Conservation (phyloP, 495 filamentous ascomycete genomes). For the Penicillium chermesinum region DNA sequence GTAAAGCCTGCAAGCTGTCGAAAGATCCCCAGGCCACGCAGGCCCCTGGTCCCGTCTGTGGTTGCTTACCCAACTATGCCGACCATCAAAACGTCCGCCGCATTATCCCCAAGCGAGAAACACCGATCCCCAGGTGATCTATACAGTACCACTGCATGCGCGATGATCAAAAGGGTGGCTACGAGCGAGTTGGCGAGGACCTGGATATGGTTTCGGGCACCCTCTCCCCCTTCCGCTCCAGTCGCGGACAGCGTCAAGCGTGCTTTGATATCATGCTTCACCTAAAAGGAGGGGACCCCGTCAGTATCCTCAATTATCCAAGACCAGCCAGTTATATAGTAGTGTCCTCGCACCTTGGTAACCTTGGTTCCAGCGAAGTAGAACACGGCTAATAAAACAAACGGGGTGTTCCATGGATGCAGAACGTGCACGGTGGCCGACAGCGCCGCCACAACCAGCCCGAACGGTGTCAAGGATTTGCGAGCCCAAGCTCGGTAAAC, state of each 20-base stretch:
- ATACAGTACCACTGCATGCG: conserved; percentile 63
- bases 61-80: conserved; percentile 51
- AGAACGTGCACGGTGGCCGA: conserved; percentile 77
- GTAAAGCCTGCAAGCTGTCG: not conserved
- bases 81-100: conserved; percentile 48
- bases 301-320: conserved; percentile 6
- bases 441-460: conserved; percentile 59
- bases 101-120: conserved; percentile 32
- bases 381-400: conserved; percentile 76
- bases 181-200: conserved; percentile 84
- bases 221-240: conserved; percentile 70
- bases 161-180: conserved; percentile 65
- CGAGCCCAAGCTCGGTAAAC: conserved; percentile 65
- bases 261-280: conserved; percentile 84
- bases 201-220: conserved; percentile 77
- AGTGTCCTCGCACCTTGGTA: conserved; percentile 75
- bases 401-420: conserved; percentile 89
- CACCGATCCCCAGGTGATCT: conserved; percentile 14
- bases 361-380: conserved; percentile 78
- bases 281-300: conserved; percentile 31
- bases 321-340: too few relatives aligned
- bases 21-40: not conserved
- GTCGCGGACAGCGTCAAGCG: conserved; percentile 70
- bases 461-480: conserved; percentile 70
- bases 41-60: too few relatives aligned